Evolutionary conservation across 108 stramenopile species (phyloP).

Genomic region (Cyclotella choctawhatcheeana): DNA sequence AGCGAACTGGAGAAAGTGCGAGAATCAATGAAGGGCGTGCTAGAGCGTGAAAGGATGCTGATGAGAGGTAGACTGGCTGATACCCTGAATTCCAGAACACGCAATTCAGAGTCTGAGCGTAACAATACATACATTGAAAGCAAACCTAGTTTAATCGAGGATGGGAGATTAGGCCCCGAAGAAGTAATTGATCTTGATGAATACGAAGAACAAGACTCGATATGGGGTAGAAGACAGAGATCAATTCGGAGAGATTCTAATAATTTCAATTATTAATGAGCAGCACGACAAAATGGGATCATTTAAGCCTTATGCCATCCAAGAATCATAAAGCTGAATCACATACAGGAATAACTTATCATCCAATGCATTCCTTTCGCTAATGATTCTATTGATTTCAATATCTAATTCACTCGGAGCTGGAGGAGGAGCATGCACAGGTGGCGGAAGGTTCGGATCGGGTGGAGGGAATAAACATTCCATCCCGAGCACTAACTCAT

Average conservation of each 20-base stretch:
- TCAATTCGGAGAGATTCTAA: not conserved
- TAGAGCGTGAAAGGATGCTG: constrained; percentile 30
- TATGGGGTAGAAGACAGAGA: not conserved
- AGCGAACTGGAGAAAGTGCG: constrained; percentile 29
- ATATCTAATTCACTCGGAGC: constrained; percentile 8
- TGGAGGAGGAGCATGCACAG: not conserved
- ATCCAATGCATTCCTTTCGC: constrained; percentile 13
- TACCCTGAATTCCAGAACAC: not conserved
- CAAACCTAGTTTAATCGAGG: not conserved
- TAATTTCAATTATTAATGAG: not conserved
- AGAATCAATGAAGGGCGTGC: constrained; percentile 28
- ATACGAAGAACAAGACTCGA: not conserved
- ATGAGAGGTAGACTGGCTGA: constrained; percentile 29
- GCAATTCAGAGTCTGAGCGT: not conserved
- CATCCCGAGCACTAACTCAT: not conserved
- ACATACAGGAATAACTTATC: constrained; percentile 23
- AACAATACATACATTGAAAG: constrained; percentile 6
- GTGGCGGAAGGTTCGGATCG: not conserved
- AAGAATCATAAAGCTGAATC: constrained; percentile 24
- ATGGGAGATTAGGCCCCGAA: not conserved
- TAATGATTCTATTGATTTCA: constrained; percentile 14
- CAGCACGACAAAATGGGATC: not conserved
- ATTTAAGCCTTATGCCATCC: not conserved
- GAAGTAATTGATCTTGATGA: not conserved
- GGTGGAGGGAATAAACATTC: constrained; percentile 22